These are phyloP conservation scores for Pythium plurisporium DNA, from an alignment of 352 stramenopile species.

Conservation along the genomic window DNA sequence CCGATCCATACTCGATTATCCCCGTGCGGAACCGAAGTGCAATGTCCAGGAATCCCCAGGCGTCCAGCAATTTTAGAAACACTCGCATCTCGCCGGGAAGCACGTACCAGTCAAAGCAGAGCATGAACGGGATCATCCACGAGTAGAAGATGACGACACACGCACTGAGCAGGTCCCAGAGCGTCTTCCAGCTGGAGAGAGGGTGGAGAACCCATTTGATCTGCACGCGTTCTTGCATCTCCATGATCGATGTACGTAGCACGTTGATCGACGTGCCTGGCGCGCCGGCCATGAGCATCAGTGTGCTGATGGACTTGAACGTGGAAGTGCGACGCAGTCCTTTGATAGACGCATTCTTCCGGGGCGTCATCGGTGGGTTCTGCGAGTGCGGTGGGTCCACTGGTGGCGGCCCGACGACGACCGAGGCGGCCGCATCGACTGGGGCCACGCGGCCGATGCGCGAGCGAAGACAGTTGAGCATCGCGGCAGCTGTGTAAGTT, in stretches of 20 bases:
- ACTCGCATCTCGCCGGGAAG: slow-evolving; percentile 16
- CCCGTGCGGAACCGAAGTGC: slow-evolving; percentile 51
- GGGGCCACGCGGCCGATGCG: slow-evolving; percentile 13
- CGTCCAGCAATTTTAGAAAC: slow-evolving; percentile 46
- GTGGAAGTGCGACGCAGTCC: slow-evolving; percentile 19
- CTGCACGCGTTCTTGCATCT: slow-evolving; percentile 44
- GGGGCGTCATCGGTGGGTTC: background rate
- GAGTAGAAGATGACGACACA: slow-evolving; percentile 62
- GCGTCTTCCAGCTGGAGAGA: slow-evolving; percentile 40
- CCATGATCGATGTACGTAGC: slow-evolving; percentile 55
- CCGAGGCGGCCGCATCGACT: too few relatives aligned
- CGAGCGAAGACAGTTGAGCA: background rate
- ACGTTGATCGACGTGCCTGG: slow-evolving; percentile 39
- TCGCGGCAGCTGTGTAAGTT: background rate
- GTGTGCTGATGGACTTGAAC: slow-evolving; percentile 23
- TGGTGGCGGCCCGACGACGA: too few relatives aligned
- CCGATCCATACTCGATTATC: slow-evolving; percentile 47
- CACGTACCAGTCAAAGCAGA: slow-evolving; percentile 64
- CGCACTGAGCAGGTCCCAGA: slow-evolving; percentile 58
- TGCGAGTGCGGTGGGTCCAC: background rate
- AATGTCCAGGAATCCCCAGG: slow-evolving; percentile 48
- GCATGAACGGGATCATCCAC: slow-evolving; percentile 68
- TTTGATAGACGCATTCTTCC: slow-evolving; percentile 20
- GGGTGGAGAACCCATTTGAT: slow-evolving; percentile 55
- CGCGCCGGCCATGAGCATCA: slow-evolving; percentile 19